Conservation (phyloP, 345 rosid genomes). For the Murraya paniculata region DNA sequence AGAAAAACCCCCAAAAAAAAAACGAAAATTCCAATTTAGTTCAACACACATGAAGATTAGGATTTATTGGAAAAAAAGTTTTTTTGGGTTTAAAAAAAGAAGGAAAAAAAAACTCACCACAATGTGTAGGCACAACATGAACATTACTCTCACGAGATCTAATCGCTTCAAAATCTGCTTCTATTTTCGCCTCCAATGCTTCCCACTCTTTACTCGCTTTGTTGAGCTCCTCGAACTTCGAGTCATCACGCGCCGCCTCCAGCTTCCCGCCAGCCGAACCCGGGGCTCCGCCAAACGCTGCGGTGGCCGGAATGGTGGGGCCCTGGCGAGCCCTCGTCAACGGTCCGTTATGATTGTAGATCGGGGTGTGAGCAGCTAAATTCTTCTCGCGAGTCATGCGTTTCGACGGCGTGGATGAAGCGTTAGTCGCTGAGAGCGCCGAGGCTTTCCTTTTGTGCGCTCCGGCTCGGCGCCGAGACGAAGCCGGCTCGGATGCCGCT, state of each 20-base stretch:
- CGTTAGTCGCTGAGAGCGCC: slow-evolving; percentile 38
- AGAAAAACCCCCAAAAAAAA: not conserved
- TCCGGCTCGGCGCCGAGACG: slow-evolving; percentile 73
- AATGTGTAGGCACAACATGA: slow-evolving; percentile 88
- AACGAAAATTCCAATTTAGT: not conserved
- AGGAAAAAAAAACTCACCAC: slow-evolving; percentile 51
- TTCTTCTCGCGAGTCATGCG: slow-evolving; percentile 81
- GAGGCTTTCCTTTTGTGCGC: slow-evolving; percentile 69
- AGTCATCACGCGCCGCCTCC: slow-evolving; percentile 23
- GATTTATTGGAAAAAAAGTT: not conserved
- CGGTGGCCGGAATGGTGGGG: slow-evolving; percentile 41
- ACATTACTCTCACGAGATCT: slow-evolving; percentile 72
- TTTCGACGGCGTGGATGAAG: slow-evolving; percentile 63
- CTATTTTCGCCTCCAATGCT: slow-evolving; percentile 72
- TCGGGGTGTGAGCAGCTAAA: slow-evolving; percentile 47
- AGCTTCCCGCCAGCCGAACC: slow-evolving; percentile 29
- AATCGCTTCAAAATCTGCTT: slow-evolving; percentile 74
- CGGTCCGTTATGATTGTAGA: slow-evolving; percentile 89
- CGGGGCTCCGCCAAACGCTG: slow-evolving; percentile 10
- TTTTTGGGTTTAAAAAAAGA: not conserved
- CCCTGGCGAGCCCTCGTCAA: slow-evolving; percentile 89
- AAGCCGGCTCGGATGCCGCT: slow-evolving; percentile 55
- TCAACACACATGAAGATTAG: not conserved
- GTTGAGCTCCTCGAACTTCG: slow-evolving; percentile 31
- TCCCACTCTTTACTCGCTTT: slow-evolving; percentile 63